Conservation (phyloP, 495 filamentous ascomycete genomes). For the Xylaria bambusicola region DNA sequence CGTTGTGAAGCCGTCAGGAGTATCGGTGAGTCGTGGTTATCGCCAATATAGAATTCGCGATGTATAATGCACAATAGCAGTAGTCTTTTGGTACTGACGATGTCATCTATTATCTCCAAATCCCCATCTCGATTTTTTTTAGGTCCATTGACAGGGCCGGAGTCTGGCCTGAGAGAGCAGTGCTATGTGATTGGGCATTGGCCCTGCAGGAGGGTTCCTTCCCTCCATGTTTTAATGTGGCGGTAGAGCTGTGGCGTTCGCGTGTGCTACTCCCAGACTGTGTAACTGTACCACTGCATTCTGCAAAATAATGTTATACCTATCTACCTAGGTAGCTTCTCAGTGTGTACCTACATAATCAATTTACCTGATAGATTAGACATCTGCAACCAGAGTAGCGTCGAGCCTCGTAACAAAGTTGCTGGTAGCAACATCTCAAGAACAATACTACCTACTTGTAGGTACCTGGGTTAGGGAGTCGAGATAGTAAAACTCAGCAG, state of each 20-base stretch:
- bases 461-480: too few relatives aligned
- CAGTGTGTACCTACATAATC: too few relatives aligned
- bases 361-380: too few relatives aligned
- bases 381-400: too few relatives aligned
- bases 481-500: too few relatives aligned
- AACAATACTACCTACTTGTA: too few relatives aligned
- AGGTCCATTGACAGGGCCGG: neutral
- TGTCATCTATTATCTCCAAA: conserved; percentile 1
- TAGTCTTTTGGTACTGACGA: conserved; percentile 11
- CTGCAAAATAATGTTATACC: too few relatives aligned
- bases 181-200: neutral
- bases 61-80: neutral
- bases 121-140: conserved; percentile 6
- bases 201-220: neutral
- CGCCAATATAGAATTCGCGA: neutral
- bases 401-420: too few relatives aligned
- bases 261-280: too few relatives aligned
- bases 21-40: neutral
- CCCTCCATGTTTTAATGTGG: neutral
- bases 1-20: neutral
- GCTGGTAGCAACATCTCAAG: too few relatives aligned
- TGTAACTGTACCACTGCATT: too few relatives aligned
- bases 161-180: neutral
- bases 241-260: conserved; percentile 4
- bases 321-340: too few relatives aligned